phyloP scores from a whole-genome alignment of 2,329 filamentous ascomycete genomes.

The Aspergillus ochraceoroseus region DNA sequence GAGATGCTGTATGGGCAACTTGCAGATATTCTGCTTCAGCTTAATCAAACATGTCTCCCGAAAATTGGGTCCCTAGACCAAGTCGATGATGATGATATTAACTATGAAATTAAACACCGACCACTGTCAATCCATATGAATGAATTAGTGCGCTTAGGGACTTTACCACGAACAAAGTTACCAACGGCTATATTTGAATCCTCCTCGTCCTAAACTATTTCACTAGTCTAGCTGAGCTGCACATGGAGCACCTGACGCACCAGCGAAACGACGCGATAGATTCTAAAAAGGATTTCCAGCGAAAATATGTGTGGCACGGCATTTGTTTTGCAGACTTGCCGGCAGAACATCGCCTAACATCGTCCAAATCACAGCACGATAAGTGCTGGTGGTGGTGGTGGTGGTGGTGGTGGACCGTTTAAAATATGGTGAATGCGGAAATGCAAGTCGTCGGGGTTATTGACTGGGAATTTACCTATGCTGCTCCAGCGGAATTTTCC shows the following conservation, averaged over 20 bases:
- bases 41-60: conserved; percentile 34
- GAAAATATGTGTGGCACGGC: conserved; percentile 15
- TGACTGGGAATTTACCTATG: too few relatives aligned
- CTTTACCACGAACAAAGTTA: conserved; percentile 18
- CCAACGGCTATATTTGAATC: conserved; percentile 33
- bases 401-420: too few relatives aligned
- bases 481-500: too few relatives aligned
- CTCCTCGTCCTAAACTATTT: too few relatives aligned
- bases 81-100: conserved; percentile 17
- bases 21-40: conserved; percentile 40
- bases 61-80: conserved; percentile 41
- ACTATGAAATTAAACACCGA: conserved; percentile 27
- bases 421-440: too few relatives aligned
- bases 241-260: conserved; percentile 38
- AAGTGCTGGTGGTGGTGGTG: too few relatives aligned
- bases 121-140: conserved; percentile 45
- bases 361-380: too few relatives aligned
- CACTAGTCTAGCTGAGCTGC: conserved; percentile 43
- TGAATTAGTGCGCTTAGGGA: conserved; percentile 30
- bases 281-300: conserved; percentile 22
- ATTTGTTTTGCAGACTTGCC: too few relatives aligned
- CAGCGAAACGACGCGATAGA: conserved; percentile 41
- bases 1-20: conserved; percentile 37
- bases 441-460: too few relatives aligned
- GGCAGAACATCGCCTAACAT: too few relatives aligned